A percentile compares a stretch with the other conserved stretches of the same genome.
Evolutionary conservation across 2,329 filamentous ascomycete genomes (phyloP).

Genomic region (Colletotrichum sansevieriae): DNA sequence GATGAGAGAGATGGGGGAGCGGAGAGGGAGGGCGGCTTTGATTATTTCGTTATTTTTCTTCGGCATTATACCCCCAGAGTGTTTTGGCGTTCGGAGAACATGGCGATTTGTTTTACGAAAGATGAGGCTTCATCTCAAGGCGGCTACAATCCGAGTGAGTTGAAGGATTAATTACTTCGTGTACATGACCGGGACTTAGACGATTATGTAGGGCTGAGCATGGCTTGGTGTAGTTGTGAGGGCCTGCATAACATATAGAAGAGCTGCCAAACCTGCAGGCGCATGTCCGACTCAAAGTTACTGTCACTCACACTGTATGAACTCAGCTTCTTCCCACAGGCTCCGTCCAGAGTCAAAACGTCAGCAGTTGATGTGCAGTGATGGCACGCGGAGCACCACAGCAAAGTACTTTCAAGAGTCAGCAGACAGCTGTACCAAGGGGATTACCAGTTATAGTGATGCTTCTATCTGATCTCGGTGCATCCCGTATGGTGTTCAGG

Average conservation of each 20-base stretch:
- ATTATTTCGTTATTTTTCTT: background rate
- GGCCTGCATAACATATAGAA: no score
- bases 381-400: background rate
- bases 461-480: constrained; percentile 37
- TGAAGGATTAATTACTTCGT: no score
- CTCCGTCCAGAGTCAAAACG: no score
- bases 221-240: no score
- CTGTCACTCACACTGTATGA: no score
- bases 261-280: no score
- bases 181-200: no score
- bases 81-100: constrained; percentile 21
- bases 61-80: constrained; percentile 35
- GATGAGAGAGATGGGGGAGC: constrained; percentile 65
- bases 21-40: background rate
- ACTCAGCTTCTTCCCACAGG: no score
- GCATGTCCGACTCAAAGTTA: no score
- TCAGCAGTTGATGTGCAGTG: background rate
- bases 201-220: no score
- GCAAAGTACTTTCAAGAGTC: background rate
- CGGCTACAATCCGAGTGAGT: no score
- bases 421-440: background rate
- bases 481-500: constrained; percentile 16
- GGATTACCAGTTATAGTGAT: constrained; percentile 23
- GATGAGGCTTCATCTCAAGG: no score
- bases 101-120: background rate